Percentiles rank a stretch among this genome's conserved stretches.
Conservation (phyloP, 768 basidiomycete genomes). For the Dentipellis fragilis region DNA sequence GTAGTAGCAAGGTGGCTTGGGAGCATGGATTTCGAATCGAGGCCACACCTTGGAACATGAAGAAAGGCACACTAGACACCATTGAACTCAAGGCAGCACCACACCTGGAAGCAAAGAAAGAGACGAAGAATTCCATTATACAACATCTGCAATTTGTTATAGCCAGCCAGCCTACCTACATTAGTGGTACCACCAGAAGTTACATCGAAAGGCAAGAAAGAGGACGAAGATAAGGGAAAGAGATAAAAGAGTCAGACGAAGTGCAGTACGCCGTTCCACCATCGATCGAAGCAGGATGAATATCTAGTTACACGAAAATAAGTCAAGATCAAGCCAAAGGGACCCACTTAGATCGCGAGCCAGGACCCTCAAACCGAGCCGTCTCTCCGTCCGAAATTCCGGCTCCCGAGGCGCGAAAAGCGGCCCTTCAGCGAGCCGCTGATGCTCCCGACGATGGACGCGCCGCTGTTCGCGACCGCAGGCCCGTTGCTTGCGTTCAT, state of each 20-base stretch:
- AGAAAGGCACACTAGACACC: no score
- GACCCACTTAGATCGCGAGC: no score
- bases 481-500: conserved; percentile 30
- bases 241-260: background rate
- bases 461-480: conserved; percentile 30
- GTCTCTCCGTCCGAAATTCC: conserved; percentile 52
- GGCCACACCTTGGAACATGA: no score
- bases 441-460: conserved; percentile 57
- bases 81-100: no score
- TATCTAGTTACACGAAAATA: no score
- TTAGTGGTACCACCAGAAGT: background rate
- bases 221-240: background rate
- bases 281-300: no score
- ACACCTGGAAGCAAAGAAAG: background rate
- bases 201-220: background rate
- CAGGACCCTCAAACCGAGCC: conserved; percentile 8
- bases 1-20: no score
- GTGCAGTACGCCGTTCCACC: no score
- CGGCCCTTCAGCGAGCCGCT: conserved; percentile 60
- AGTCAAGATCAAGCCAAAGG: no score
- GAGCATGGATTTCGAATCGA: no score
- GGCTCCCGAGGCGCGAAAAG: conserved; percentile 67
- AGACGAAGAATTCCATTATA: background rate
- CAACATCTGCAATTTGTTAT: background rate
- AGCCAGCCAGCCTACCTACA: background rate